Evolutionary conservation across 441 rosid species (phyloP), one percentile per base, ranked within the genome.

Genomic region (Erysimum cheiri): DNA sequence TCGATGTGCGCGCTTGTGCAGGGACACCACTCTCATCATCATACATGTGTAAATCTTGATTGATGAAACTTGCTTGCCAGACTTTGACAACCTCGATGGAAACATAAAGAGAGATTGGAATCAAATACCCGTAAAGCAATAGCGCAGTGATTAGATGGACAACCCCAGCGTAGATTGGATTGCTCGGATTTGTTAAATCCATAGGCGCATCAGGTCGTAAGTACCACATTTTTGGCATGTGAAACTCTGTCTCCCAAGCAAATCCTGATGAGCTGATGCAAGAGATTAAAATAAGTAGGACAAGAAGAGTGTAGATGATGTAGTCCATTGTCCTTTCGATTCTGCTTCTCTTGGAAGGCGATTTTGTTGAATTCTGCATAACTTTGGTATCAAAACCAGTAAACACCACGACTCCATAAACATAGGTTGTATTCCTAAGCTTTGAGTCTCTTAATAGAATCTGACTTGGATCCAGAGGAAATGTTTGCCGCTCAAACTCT

Each of bases 401-500:
- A 77, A 94, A 92, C 39, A 94, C 67, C 65, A 87, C 98, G 37
- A 87, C 84, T 58, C 98, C 98, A 50, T 90, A 94, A 33, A 94
- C 77, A 71, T 80, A 86, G 59, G 93, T 58, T 13, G 98, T 92
- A 67, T 94, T 94, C 82, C 98, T 84, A 48, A 94, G 96, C 82
- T 94, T 94, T 33, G 98, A 94, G 73, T 94, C 98, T 83, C 98
- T 83, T n/a, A 94, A 90, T 14, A 94, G 98, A 83, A 94, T 81
- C 76, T 94, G 98, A 82, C 73, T 78, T 43, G 98, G 97, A 68
- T 94, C 97, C 58, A 94, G 81, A 2, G 98, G 86, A 83, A 80
- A 83, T 56, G 85, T 74, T 69, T 88, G 87, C 33, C 78, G 77
- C 4, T 87, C 88, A 12, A 78, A 82, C 78, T 92, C 98, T 17